Evolutionary conservation across 768 basidiomycete genomes (phyloP).

Genomic region (Lactarius quietus): DNA sequence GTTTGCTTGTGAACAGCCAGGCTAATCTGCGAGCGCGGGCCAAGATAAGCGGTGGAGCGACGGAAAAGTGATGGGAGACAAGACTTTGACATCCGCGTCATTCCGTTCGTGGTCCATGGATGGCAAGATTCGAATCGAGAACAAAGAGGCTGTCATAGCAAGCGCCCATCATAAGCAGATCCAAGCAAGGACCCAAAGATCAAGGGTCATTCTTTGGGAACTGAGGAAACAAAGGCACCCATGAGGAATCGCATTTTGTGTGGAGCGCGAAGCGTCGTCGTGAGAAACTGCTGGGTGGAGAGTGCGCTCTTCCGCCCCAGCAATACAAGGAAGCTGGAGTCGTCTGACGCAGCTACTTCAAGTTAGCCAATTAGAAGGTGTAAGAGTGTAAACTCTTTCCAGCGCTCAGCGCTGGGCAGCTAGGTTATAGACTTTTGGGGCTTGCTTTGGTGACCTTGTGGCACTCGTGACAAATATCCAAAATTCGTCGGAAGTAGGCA

Average conservation of each 20-base stretch:
- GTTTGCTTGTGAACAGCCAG: background rate
- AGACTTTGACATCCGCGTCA: background rate
- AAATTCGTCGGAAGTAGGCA: constrained; percentile 7
- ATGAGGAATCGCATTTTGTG: background rate
- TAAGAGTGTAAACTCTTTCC: too few relatives aligned
- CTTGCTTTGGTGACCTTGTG: background rate
- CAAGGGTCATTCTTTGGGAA: background rate
- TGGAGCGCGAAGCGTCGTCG: background rate
- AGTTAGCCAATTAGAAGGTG: too few relatives aligned
- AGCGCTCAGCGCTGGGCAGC: too few relatives aligned
- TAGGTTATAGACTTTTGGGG: too few relatives aligned
- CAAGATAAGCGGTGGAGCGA: background rate
- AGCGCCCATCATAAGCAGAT: background rate
- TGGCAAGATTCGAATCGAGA: background rate
- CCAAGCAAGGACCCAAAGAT: background rate
- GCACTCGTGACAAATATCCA: background rate
- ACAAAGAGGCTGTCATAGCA: background rate
- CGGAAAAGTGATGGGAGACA: background rate
- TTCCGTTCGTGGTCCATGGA: background rate
- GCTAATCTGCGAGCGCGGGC: background rate
- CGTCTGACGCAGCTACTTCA: background rate
- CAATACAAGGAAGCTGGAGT: background rate
- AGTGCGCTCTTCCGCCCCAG: background rate
- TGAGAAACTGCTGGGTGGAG: background rate
- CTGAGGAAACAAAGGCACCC: background rate